These are phyloP conservation scores for Cystoderma amianthinum DNA, from an alignment of 768 basidiomycete species.

Conservation along the genomic window DNA sequence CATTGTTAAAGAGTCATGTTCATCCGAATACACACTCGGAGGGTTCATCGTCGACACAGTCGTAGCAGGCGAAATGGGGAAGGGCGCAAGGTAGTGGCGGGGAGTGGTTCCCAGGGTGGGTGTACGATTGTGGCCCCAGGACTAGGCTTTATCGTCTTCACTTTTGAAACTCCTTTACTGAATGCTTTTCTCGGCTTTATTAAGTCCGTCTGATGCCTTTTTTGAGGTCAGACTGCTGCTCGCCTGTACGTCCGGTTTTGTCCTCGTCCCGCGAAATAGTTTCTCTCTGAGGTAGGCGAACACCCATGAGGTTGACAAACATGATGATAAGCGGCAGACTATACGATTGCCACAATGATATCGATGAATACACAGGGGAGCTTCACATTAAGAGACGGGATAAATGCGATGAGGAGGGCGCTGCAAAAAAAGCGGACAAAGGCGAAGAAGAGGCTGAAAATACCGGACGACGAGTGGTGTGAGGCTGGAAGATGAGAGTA, in stretches of 20 bases:
- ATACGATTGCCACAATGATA: constrained; percentile 63
- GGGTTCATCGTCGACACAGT: constrained; percentile 19
- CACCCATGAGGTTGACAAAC: constrained; percentile 53
- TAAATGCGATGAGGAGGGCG: constrained; percentile 71
- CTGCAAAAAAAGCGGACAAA: constrained; percentile 64
- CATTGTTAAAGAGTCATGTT: constrained; percentile 5
- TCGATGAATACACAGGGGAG: constrained; percentile 82
- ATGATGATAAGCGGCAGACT: constrained; percentile 66
- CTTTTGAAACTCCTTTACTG: constrained; percentile 1
- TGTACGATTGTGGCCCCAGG: constrained; percentile 9
- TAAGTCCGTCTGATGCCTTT: constrained; percentile 29
- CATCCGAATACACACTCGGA: constrained; percentile 21
- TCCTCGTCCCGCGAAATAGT: constrained; percentile 13
- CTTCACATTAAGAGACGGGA: constrained; percentile 52
- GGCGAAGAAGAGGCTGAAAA: constrained; percentile 61
- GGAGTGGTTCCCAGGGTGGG: constrained; percentile 45
- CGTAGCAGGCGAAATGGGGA: constrained; percentile 37
- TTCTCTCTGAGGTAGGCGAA: no score
- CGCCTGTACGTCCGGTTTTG: constrained; percentile 9
- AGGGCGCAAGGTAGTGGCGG: constrained; percentile 35
- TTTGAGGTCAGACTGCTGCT: constrained; percentile 6
- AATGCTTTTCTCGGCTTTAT: constrained; percentile 33
- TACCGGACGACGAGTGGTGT: constrained; percentile 61
- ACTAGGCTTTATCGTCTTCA: not conserved
- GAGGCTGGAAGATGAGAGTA: constrained; percentile 52